Evolutionary conservation across 1,284 basidiomycete genomes (phyloP), one percentile per base, ranked within the genome.

Genomic region (Schizophyllum commune): DNA sequence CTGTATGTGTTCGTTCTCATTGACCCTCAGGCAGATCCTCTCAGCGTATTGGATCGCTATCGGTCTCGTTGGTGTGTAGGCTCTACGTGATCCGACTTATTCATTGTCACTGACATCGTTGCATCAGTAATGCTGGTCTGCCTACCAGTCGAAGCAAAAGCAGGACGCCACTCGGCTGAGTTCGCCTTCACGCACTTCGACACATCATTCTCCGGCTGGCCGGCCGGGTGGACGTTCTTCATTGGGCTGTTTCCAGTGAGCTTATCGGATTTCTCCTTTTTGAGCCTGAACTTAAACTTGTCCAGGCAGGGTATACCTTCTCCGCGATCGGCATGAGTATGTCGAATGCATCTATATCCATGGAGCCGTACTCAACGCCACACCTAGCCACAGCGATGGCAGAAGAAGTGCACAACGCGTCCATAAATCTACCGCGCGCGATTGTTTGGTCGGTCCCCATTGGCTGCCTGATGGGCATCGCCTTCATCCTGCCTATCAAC

Each of bases 401-500:
- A 1, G 86, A 88, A 69, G 86, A 89, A 69, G 83, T 88, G 6
- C 81, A 82, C 33, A 72, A 80, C 32, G 85, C 88, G 0, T 72
- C 78, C 9, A 66, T 77, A 27, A 78, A 86, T 63, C 77, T 87
- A 5, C 88, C 86, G 0, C 72, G 72, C 22, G 85, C 84, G 0
- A 82, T 91, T 66, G 75, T 83, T 1, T 77, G 80, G 61, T 84
- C 86, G 0, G 79, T 90, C 32, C 80, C 83, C 2, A 86, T 90
- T 55, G 86, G 88, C 1, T 75, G 83, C 0, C 63, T 80, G 4
- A 75, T 75, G 1, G 84, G 85, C 0, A 76, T 87, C n/a, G 61
- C 86, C 19, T 88, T 88, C 69, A 74, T 90, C 51, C 77, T 90
- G 58, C 83, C 84, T 0, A 80, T 91, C n/a, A 72, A 88, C 20